These are phyloP conservation scores for Beauveria varroae DNA, from an alignment of 2,329 filamentous ascomycete genomes.

Conservation along the genomic window DNA sequence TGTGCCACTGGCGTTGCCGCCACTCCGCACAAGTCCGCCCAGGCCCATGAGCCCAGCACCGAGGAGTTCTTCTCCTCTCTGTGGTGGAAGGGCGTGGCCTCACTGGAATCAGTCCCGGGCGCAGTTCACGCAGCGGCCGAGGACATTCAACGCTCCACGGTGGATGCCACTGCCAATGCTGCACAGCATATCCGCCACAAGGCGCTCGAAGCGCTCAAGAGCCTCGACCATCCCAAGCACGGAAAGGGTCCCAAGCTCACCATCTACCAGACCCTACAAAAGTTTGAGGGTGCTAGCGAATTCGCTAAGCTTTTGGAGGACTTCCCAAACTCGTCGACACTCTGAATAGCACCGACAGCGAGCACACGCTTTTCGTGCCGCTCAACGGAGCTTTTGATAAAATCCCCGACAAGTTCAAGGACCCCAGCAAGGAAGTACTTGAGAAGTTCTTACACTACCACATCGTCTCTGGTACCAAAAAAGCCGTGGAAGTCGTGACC, in stretches of 20 bases:
- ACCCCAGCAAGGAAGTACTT: constrained; percentile 63
- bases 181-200: constrained; percentile 5
- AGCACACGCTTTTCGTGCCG: constrained; percentile 78
- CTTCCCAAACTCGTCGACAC: constrained; percentile 60
- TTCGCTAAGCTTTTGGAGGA: constrained; percentile 70
- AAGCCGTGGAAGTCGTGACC: constrained; percentile 56
- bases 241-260: constrained; percentile 49
- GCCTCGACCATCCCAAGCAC: constrained; percentile 6
- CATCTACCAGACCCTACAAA: constrained; percentile 71
- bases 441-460: constrained; percentile 69
- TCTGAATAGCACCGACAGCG: constrained; percentile 66
- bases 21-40: not conserved
- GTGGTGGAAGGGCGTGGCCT: constrained; percentile 1
- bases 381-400: constrained; percentile 67
- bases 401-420: constrained; percentile 42
- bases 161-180: constrained; percentile 4
- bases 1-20: not conserved
- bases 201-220: constrained; percentile 6
- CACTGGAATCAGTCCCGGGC: not conserved
- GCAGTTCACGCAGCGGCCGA: not conserved
- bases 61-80: not conserved
- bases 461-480: constrained; percentile 59
- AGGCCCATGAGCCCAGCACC: not conserved
- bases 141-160: constrained; percentile 4
- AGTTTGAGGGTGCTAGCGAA: constrained; percentile 68